A percentile compares a stretch with the other conserved stretches of the same genome.
phyloP scores from a whole-genome alignment of 352 stramenopile genomes.

The Phytopythium ostracodes region DNA sequence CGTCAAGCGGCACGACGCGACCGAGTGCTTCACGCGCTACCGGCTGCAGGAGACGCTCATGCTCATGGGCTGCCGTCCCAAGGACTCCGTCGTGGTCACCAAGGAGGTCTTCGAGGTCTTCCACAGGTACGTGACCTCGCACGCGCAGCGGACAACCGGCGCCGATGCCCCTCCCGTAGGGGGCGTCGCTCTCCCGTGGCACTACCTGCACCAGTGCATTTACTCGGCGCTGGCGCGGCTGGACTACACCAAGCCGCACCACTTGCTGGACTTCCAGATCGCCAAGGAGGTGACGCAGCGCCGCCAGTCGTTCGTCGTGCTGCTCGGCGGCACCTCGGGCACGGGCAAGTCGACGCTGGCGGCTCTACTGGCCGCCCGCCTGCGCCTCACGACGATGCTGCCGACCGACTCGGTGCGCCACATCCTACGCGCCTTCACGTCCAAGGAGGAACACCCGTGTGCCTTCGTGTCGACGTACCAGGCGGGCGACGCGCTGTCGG shows the following conservation, averaged over 20 bases:
- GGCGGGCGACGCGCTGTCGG: conserved; percentile 67
- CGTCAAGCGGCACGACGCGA: conserved; percentile 40
- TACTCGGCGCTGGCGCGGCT: conserved; percentile 72
- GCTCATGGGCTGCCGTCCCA: conserved; percentile 81
- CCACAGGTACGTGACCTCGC: conserved; percentile 39
- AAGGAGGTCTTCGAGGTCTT: conserved; percentile 62
- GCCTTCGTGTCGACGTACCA: conserved; percentile 87
- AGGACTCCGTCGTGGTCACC: conserved; percentile 72
- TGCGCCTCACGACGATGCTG: conserved; percentile 81
- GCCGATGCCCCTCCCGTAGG: conserved; percentile 2
- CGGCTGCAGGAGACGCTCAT: conserved; percentile 84
- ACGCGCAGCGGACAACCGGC: background rate
- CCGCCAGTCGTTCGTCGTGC: conserved; percentile 80
- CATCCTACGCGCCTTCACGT: conserved; percentile 75
- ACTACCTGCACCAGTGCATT: conserved; percentile 77
- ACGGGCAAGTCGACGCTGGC: conserved; percentile 87
- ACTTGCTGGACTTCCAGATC: conserved; percentile 80
- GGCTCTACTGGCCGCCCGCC: conserved; percentile 62
- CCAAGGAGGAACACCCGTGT: conserved; percentile 74
- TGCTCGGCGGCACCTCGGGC: conserved; percentile 83
- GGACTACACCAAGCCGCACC: conserved; percentile 84
- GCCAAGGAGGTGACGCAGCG: conserved; percentile 85
- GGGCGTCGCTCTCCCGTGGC: conserved; percentile 46
- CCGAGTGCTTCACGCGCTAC: conserved; percentile 78
- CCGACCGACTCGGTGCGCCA: conserved; percentile 85